Base-by-base conservation (phyloP, 1,284 basidiomycete genomes). In the Ustilago xerochloae region DNA sequence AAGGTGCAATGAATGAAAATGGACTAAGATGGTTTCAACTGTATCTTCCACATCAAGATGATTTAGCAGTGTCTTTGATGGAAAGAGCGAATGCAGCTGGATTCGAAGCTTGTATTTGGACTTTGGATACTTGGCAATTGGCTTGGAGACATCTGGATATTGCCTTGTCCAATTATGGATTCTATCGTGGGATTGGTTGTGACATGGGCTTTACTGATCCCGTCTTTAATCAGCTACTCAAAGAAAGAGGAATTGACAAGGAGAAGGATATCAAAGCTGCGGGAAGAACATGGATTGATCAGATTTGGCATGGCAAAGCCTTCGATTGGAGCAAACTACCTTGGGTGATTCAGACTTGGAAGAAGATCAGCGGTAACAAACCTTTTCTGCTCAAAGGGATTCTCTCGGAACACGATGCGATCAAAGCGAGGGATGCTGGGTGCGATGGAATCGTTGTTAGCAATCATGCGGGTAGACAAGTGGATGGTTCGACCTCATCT, bases 391-490 rank as follows among this genome's bases (percentile, higher is more conserved):
- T 89, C 66, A 90, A 90, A 82, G 89, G 82, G 15, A 76, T 81
- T 28, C 77, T 81, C 24, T 60, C 90, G 3, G 91, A 93, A 46
- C 89, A 89, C 69, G 85, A 84, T 65, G 87, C 85, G 0, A 66
- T 91, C 86, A 88, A 87, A 66, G 90, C 90, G 0, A 78, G 92
- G 9, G 88, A 90, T 20, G 79, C 87, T 16, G 89, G 89, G 1
- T 87, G 89, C 10, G 89, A 93, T 69, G 92, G 90, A 2, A 91
- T 94, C 65, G 84, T 93, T 28, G 90, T 93, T 9, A 91, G 90
- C 6, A 93, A 93, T 79, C 92, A 94, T 78, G 92, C 91, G 28
- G 92, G 74, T 18, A 16, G 72, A 15, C 72, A 76, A 26, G 62
- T 75, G 13, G 72, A 75, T 43, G 71, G 71, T 3, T 53, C 62